A percentile compares a stretch with the other conserved stretches of the same genome.
These are phyloP conservation scores for Colletotrichum cereale DNA, from an alignment of 2,329 filamentous ascomycete species.

Conservation along the genomic window DNA sequence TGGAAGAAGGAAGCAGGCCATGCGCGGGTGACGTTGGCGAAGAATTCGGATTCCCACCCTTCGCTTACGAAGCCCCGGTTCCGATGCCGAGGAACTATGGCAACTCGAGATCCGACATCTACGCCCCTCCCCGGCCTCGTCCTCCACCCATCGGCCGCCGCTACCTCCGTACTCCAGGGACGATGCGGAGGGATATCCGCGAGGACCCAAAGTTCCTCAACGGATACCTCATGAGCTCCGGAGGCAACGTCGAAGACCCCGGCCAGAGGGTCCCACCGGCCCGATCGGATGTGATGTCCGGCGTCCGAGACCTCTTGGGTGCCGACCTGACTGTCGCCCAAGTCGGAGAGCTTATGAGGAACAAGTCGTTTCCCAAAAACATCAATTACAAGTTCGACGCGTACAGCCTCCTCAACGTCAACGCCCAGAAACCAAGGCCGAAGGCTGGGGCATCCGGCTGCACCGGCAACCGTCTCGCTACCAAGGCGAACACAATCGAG, in stretches of 20 bases:
- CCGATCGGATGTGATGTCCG: conserved; percentile 37
- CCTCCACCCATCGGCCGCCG: conserved; percentile 27
- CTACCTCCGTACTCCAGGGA: conserved; percentile 28
- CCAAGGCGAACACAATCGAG: conserved; percentile 48
- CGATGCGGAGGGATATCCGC: conserved; percentile 21
- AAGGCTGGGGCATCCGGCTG: background rate
- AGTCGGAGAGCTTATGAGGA: conserved; percentile 30
- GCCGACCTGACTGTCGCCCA: conserved; percentile 30
- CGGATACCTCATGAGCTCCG: conserved; percentile 1
- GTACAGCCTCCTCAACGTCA: conserved; percentile 12
- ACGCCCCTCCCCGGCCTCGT: conserved; percentile 24
- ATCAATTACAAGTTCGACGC: conserved; percentile 35
- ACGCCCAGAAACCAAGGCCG: background rate
- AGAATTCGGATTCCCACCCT: conserved; percentile 3
- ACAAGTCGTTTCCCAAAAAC: conserved; percentile 9
- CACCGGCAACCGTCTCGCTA: background rate
- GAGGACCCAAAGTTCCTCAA: conserved; percentile 7
- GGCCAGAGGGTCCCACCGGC: background rate
- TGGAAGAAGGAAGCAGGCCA: background rate
- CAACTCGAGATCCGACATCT: background rate
- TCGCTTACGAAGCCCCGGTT: conserved; percentile 20
- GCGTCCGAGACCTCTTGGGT: conserved; percentile 37
- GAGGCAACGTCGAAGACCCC: background rate
- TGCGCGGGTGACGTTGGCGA: background rate
- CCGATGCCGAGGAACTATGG: conserved; percentile 9